A percentile compares a stretch with the other conserved stretches of the same genome.
Conservation (phyloP, 2,329 filamentous ascomycete genomes). For the Echinosphaeria canescens region DNA sequence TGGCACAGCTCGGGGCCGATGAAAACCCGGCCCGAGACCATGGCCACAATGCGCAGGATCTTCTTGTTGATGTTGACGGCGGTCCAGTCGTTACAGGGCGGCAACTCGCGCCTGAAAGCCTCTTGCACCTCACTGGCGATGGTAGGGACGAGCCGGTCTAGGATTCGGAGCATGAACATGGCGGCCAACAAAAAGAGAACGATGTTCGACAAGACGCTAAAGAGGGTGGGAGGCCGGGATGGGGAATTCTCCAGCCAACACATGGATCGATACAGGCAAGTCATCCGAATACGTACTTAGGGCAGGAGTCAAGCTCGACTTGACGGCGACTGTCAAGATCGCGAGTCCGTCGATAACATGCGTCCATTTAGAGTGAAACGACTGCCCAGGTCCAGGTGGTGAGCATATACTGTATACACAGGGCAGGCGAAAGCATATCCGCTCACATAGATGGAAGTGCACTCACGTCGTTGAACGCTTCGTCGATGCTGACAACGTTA, state of each 20-base stretch:
- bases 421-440: too few species aligned
- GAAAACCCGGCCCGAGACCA: constrained; percentile 22
- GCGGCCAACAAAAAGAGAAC: too few species aligned
- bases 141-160: constrained; percentile 13
- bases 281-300: constrained; percentile 7
- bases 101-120: constrained; percentile 12
- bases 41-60: constrained; percentile 21
- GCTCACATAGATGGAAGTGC: not conserved
- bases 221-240: too few species aligned
- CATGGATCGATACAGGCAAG: not conserved
- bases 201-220: too few species aligned
- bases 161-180: too few species aligned
- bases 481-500: constrained; percentile 10
- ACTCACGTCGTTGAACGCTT: constrained; percentile 8
- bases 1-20: constrained; percentile 22
- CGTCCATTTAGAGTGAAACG: constrained; percentile 13
- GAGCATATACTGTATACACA: not conserved
- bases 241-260: not conserved
- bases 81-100: constrained; percentile 16
- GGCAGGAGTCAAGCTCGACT: constrained; percentile 11
- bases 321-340: constrained; percentile 10
- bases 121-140: constrained; percentile 15
- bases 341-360: constrained; percentile 7
- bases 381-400: constrained; percentile 4
- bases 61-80: constrained; percentile 15